Evolutionary conservation across 2,329 filamentous ascomycete genomes (phyloP), one percentile per base, ranked within the genome.

Genomic region (Hirsutella minnesotensis): DNA sequence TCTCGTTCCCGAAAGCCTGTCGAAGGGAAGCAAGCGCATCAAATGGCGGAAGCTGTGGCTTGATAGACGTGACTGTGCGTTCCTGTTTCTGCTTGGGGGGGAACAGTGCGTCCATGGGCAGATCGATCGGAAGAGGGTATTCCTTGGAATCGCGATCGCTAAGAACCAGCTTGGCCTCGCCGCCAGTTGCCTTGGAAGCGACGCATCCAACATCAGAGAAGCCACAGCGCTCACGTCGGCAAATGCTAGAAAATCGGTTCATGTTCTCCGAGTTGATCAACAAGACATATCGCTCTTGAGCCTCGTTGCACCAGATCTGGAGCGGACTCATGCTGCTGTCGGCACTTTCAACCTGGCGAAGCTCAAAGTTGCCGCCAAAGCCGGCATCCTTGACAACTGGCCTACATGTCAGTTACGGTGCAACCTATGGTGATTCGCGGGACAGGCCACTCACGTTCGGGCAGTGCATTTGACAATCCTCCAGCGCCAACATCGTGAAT

Each of bases 401-500:
- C n/a, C 12, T 33, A 12, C 13, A 16, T 40, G 38, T 49, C 21
- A 49, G 15, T 9, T 18, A 29, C 3, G 16, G 10, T 13, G 9
- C 5, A 19, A 15, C 9, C 16, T 31, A 3, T 5, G 15, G 8
- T 29, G 12, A 12, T 30, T 5, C 18, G n/a, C 9, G n/a, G 12
- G 13, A 18, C 4, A 24, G n/a, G 24, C 5, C 3, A 46, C 52
- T 50, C n/a, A 53, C 52, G 71, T 60, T 95, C 88, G 9, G 90
- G 88, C 15, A 95, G 70, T 29, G 88, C 89, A 50, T 77, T 78
- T 10, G 70, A 73, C 18, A 74, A 68, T 46, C 92, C 92, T 55
- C 92, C 92, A 40, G 92, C 92, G 48, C 92, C 92, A 38, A 98
- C 92, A 58, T 98, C 92, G 60, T 98, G 92, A 49, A 98, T 96